Percentiles rank a stretch among this genome's conserved stretches.
Evolutionary conservation across 106 monocot genomes (phyloP).

Genomic region (Triglochin maritima): DNA sequence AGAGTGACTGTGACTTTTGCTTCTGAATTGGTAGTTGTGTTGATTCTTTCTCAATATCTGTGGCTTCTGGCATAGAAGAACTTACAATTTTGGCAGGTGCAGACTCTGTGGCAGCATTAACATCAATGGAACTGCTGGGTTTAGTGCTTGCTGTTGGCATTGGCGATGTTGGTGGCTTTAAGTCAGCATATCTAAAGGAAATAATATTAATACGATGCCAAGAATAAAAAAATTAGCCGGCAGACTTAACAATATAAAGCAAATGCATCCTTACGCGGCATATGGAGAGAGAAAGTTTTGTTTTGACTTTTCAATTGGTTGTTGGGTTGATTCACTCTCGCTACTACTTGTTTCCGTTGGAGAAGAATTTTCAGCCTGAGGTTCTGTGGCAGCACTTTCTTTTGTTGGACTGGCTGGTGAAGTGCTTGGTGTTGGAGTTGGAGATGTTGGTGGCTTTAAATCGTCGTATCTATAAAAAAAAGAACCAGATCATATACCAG

Average conservation of each 20-base stretch:
- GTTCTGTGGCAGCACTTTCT: background rate
- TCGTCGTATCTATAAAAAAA: constrained; percentile 16
- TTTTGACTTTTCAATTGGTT: constrained; percentile 8
- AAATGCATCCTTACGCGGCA: constrained; percentile 22
- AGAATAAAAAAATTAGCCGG: background rate
- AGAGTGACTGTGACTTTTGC: constrained; percentile 15
- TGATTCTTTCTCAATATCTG: no score
- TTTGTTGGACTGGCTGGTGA: background rate
- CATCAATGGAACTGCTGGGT: no score
- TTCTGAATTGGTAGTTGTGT: no score
- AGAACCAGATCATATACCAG: background rate
- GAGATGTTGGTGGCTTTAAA: constrained; percentile 31
- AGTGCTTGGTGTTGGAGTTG: constrained; percentile 19
- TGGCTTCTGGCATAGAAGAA: no score
- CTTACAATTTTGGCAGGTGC: no score
- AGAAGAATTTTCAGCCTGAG: background rate
- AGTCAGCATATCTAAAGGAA: constrained; percentile 19
- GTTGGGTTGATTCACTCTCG: background rate
- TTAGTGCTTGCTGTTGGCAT: background rate
- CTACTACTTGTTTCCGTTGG: background rate
- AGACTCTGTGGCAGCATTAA: no score
- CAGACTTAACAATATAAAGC: background rate
- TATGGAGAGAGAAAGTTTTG: constrained; percentile 46
- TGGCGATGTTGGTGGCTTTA: constrained; percentile 36
- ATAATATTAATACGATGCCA: background rate